Evolutionary conservation across 1,284 basidiomycete genomes (phyloP).

Genomic region (Phlebopus sp.): DNA sequence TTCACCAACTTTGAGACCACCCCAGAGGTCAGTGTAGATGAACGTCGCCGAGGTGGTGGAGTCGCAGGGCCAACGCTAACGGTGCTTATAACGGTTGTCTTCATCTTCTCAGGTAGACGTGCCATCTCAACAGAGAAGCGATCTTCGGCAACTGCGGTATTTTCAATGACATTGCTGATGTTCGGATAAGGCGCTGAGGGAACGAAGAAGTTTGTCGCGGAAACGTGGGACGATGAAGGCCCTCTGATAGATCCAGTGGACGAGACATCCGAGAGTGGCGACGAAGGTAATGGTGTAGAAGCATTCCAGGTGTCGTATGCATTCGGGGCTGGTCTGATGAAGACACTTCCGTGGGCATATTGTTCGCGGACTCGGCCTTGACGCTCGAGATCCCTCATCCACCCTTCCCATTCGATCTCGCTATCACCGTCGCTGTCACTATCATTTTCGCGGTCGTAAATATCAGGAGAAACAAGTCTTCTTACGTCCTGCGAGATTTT

Average conservation of each 20-base stretch:
- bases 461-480: background rate
- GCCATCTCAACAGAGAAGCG: conserved; percentile 9
- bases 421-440: conserved; percentile 41
- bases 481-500: conserved; percentile 18
- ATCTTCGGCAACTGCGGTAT: background rate
- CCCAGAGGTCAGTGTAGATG: conserved; percentile 22
- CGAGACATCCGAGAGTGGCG: conserved; percentile 29
- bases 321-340: background rate
- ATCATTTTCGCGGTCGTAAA: conserved; percentile 23
- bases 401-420: conserved; percentile 61
- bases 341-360: conserved; percentile 6
- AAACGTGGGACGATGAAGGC: conserved; percentile 25
- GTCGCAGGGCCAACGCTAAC: conserved; percentile 22
- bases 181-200: conserved; percentile 20
- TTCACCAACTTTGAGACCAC: conserved; percentile 3
- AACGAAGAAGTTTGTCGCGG: conserved; percentile 14
- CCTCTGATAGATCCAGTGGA: conserved; percentile 30
- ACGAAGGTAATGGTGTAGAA: conserved; percentile 20
- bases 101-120: conserved; percentile 7
- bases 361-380: conserved; percentile 29
- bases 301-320: background rate
- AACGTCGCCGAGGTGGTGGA: conserved; percentile 19
- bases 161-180: conserved; percentile 21
- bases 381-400: conserved; percentile 50
- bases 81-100: conserved; percentile 19